phyloP scores from a whole-genome alignment of 495 filamentous ascomycete species.

The Podospora pseudoanserina region DNA sequence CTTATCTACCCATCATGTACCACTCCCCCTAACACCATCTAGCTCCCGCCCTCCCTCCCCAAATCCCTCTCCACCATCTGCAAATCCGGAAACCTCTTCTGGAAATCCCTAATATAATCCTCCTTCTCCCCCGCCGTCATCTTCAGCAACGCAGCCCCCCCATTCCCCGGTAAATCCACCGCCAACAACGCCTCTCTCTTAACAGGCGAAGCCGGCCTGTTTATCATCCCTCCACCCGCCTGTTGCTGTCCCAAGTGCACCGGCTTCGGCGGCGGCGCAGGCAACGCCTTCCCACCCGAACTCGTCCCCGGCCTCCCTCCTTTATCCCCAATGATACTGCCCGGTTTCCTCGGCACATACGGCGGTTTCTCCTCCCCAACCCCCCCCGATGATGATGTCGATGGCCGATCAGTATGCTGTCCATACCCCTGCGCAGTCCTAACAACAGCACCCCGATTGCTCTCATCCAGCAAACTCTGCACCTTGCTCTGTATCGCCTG shows the following conservation, averaged over 20 bases:
- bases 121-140: constrained; percentile 50
- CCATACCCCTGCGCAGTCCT: constrained; percentile 89
- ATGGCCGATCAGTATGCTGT: constrained; percentile 60
- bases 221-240: constrained; percentile 12
- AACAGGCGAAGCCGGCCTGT: constrained; percentile 33
- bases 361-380: constrained; percentile 25
- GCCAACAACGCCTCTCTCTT: constrained; percentile 39
- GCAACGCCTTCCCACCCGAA: constrained; percentile 17
- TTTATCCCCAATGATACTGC: constrained; percentile 10
- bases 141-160: constrained; percentile 39
- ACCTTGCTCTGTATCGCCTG: constrained; percentile 87
- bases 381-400: not conserved
- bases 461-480: constrained; percentile 79
- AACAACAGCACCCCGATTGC: constrained; percentile 54
- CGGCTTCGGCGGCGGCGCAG: constrained; percentile 49
- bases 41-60: constrained; percentile 18
- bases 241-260: constrained; percentile 49
- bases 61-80: constrained; percentile 72
- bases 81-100: constrained; percentile 76
- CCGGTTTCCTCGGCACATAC: constrained; percentile 35
- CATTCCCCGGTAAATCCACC: constrained; percentile 37
- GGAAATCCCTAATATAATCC: constrained; percentile 62
- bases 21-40: not conserved
- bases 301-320: constrained; percentile 5
- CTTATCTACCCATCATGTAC: too few relatives aligned